Base-by-base conservation (phyloP, 1,139 yeast genomes). In the Blastobotrys ciferrii region DNA sequence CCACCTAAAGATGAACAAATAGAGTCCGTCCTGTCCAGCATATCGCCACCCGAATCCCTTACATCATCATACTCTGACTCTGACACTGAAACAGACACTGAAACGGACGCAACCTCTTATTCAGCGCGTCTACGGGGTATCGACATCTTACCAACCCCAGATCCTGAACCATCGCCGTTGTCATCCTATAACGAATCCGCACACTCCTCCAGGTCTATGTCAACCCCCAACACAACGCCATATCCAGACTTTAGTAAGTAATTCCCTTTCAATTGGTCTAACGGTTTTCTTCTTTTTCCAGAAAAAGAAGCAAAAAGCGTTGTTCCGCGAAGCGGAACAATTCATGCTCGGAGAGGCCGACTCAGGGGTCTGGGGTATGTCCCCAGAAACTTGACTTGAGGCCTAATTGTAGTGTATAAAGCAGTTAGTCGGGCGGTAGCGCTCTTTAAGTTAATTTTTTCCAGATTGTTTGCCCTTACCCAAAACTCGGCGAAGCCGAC, bases 1-100 rank as follows among this genome's bases (percentile, higher is more conserved):
- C 11, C 19, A 14, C 40, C 40, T 4, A n/a, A 36, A 18, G 25
- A 36, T 7, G 28, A 36, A 36, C 25, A 36, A 11, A 36, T 36
- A 5, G 40, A 36, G 7, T 3, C 17, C 4, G 18, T 36, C 28
- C 14, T 36, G n/a, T 7, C 40, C 4, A 36, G 14, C 13, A 36
- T 36, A 5, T 23, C 40, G 6, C 18, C 40, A 12, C 13, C 40
- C 5, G 28, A 20, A n/a, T 23, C 53, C 13, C 49, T 52, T 20
- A 48, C 51, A 12, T 13, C 46, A 9, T 12, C 37, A 7, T 11
- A 28, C 6, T 5, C 37, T n/a, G 30, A 17, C 12, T 19, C 37
- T 5, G 37, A 30, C 14, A 25, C 40, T 2, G 40, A 18, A 32
- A 32, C 18, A 6, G 30, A 32, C 7, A 23, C 45, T 14, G 45